A percentile compares a stretch with the other conserved stretches of the same genome.
These are phyloP conservation scores for Hemerocallis citrina DNA, from an alignment of 106 monocot genomes.

Conservation along the genomic window DNA sequence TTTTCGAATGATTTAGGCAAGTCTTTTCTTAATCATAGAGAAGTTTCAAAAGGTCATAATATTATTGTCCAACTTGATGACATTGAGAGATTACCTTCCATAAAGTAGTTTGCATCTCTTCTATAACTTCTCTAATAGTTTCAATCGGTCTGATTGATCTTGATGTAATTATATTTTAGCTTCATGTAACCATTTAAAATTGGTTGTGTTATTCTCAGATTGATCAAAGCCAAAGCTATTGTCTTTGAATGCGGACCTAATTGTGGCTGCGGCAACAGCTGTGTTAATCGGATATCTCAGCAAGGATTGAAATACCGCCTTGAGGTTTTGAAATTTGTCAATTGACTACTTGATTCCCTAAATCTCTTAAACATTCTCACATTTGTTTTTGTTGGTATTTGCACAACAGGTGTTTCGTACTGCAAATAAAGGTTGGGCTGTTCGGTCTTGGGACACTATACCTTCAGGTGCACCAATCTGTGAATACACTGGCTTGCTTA, in stretches of 20 bases:
- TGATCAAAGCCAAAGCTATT: constrained; percentile 80
- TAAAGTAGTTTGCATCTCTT: too few relatives aligned
- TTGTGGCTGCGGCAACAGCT: constrained; percentile 45
- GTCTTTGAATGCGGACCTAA: constrained; percentile 82
- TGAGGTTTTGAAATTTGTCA: constrained; percentile 42
- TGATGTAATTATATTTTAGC: too few relatives aligned
- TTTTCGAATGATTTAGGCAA: too few relatives aligned
- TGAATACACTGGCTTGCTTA: constrained; percentile 68
- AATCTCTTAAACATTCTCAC: neutral
- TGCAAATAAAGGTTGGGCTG: constrained; percentile 82
- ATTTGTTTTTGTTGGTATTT: neutral
- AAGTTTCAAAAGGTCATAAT: too few relatives aligned
- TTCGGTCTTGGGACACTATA: constrained; percentile 87
- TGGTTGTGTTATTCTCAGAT: too few relatives aligned
- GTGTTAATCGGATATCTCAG: constrained; percentile 76
- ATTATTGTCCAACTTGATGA: too few relatives aligned
- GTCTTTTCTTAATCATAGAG: too few relatives aligned
- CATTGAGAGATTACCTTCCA: too few relatives aligned
- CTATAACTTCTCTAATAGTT: too few relatives aligned
- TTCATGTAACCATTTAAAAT: too few relatives aligned
- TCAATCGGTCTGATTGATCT: too few relatives aligned
- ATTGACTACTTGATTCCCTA: neutral
- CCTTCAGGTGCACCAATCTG: constrained; percentile 92
- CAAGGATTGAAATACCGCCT: constrained; percentile 65
- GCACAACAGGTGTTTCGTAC: constrained; percentile 54